These are phyloP conservation scores for Ophiocordyceps camponoti-saundersi DNA, from an alignment of 2,329 filamentous ascomycete genomes.

Conservation along the genomic window DNA sequence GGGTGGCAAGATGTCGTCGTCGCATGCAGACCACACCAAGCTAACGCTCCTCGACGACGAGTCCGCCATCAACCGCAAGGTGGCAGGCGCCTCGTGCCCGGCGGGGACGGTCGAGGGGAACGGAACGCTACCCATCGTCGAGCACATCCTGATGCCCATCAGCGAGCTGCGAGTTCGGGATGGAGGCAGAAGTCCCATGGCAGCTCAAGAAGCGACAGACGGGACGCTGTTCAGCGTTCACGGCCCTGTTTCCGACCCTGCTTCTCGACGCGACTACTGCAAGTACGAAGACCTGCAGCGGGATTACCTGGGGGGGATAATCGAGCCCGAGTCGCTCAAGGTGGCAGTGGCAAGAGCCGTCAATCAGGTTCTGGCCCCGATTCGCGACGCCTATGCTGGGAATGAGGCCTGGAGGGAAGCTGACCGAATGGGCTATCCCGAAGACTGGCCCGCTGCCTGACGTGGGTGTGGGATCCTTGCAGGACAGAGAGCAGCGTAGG, in stretches of 20 bases:
- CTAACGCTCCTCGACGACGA: constrained; percentile 1
- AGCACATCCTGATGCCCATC: constrained; percentile 1
- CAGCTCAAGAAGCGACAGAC: background rate
- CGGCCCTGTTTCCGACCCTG: background rate
- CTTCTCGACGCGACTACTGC: background rate
- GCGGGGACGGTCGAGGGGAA: background rate
- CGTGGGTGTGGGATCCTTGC: background rate
- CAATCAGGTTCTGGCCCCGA: background rate
- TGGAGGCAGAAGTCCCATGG: background rate
- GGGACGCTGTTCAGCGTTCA: background rate
- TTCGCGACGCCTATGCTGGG: background rate
- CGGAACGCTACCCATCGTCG: background rate
- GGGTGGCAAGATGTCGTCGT: constrained; percentile 1
- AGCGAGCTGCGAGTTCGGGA: background rate
- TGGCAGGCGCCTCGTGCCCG: background rate
- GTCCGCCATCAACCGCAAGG: background rate
- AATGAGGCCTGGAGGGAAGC: background rate
- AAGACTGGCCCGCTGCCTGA: background rate
- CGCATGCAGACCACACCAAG: background rate
- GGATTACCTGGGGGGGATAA: background rate
- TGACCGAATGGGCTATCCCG: background rate
- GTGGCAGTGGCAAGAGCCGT: background rate
- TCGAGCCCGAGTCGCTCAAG: background rate
- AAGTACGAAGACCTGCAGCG: background rate
- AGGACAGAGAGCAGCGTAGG: background rate